Base-by-base conservation (phyloP, 306 rosid species). In the Lathyrus tuberosus region DNA sequence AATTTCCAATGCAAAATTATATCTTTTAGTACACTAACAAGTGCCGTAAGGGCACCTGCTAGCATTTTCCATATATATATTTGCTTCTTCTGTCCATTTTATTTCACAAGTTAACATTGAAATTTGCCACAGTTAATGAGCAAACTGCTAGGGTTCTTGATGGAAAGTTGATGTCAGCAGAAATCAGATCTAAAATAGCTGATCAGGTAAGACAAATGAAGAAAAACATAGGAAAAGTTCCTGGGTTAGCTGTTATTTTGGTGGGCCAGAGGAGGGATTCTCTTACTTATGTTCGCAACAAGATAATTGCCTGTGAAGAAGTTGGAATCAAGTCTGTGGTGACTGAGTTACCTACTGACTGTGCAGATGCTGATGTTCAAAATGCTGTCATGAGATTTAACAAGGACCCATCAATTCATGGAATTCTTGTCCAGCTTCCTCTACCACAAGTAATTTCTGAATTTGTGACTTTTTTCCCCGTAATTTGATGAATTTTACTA, bases 361-460 rank as follows among this genome's bases (percentile, higher is more conserved):
- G 91, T 76, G 71, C 87, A 52, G 91, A 82, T 74, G 85, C 79
- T 11, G 85, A 90, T 70, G 83, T 93, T 77, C 79, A 74, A 58
- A 78, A 81, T 47, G 83, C 86, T 65, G 49, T 90, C 72, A 81
- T 79, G 57, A 63, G 82, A 63, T 90, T 82, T 73, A 86, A 86
- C 73, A 77, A 47, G 70, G 97, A 93, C 83, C 90, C 89, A 15
- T 84, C 96, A 60, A 69, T 93, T 84, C 96, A 93, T 71, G 98
- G 98, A 63, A 81, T 93, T 74, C 96, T 93, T 60, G 96, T 93
- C 82, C 98, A 93, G 82, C 98, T 93, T 82, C 98, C 98, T 78
- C 89, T 90, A 41, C 97, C 97, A 38, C 87, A 86, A 80, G 97
- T 93, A 88, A 88, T 77, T 84, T 86, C 83, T 82, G 48, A 70